phyloP scores from a whole-genome alignment of 2,329 filamentous ascomycete species.

The Teratosphaeria gauchensis region DNA sequence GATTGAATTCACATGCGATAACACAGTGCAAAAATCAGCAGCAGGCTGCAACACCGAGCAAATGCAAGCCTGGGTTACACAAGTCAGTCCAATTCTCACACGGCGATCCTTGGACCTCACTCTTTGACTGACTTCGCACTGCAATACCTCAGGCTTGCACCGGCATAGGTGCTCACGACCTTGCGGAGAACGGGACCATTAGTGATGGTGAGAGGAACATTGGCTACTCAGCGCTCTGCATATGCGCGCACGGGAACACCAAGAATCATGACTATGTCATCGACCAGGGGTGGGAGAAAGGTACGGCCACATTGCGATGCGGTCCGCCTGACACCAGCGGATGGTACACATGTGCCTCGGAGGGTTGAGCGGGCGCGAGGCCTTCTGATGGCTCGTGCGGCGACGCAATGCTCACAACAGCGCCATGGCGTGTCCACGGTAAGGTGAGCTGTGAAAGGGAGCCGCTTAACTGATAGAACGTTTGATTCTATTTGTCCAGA shows the following conservation, averaged over 20 bases:
- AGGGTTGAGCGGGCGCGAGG: background rate
- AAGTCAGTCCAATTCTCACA: background rate
- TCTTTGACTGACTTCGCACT: background rate
- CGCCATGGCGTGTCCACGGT: background rate
- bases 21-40: background rate
- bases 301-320: background rate
- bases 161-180: background rate
- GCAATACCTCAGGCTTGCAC: background rate
- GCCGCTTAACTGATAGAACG: too few species aligned
- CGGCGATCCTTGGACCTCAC: background rate
- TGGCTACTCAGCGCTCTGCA: background rate
- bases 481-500: too few species aligned
- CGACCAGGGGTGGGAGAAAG: background rate
- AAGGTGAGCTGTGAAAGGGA: background rate
- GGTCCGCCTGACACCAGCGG: background rate
- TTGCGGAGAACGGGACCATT: background rate
- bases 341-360: background rate
- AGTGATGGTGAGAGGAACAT: background rate
- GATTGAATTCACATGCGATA: background rate
- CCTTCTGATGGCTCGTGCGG: background rate
- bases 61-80: background rate
- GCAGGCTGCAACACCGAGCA: background rate
- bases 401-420: too few species aligned
- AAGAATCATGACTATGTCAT: background rate
- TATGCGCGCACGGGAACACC: background rate